Conservation (phyloP, 2,329 filamentous ascomycete genomes). For the Thielaviopsis punctulata region DNA sequence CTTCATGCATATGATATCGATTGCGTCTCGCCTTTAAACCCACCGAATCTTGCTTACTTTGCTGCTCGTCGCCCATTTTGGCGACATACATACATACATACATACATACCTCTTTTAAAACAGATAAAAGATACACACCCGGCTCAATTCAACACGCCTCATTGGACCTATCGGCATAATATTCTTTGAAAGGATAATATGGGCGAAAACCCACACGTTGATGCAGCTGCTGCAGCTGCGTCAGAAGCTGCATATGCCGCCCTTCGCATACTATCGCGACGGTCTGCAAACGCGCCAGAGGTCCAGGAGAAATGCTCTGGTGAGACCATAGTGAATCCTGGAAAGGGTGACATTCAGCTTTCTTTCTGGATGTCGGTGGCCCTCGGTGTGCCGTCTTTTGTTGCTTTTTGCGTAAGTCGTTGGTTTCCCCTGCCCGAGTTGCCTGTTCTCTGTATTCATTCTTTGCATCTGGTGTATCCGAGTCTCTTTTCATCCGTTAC, state of each 20-base stretch:
- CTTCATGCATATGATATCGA: neutral
- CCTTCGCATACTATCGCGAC: conserved; percentile 3
- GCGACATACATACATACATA: neutral
- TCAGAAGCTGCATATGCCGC: conserved; percentile 8
- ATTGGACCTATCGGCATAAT: neutral
- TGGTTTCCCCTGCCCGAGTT: neutral
- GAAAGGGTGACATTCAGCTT: conserved; percentile 12
- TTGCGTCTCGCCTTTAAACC: neutral
- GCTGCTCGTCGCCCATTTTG: neutral
- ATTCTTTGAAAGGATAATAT: neutral
- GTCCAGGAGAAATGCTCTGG: conserved; percentile 11
- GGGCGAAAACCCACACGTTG: neutral
- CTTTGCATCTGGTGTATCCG: conserved; percentile 2
- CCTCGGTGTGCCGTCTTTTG: conserved; percentile 53
- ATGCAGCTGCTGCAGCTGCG: conserved; percentile 4
- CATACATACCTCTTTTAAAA: neutral
- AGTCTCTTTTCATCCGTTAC: too few relatives aligned
- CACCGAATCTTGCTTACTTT: neutral
- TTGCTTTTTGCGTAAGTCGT: conserved; percentile 54
- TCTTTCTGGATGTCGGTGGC: conserved; percentile 38
- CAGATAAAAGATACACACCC: neutral
- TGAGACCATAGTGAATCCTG: conserved; percentile 12
- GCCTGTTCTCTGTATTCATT: neutral
- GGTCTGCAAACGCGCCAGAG: neutral
- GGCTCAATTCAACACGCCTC: neutral